Base-by-base conservation (phyloP, 2,329 filamentous ascomycete species). In the Fusarium algeriense region DNA sequence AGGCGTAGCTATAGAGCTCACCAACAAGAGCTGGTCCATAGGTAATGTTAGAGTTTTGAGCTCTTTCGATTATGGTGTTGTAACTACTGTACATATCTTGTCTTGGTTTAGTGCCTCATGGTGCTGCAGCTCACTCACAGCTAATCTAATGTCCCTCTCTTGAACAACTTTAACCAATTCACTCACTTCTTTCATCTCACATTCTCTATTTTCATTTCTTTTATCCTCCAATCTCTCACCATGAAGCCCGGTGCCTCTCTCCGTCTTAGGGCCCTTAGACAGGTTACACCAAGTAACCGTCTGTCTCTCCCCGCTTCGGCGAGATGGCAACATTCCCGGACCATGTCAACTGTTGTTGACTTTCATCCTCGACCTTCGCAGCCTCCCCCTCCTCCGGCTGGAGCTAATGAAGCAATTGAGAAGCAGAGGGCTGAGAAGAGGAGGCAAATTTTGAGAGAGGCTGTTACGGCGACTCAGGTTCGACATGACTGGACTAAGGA, bases 401-500 rank as follows among this genome's bases (percentile, higher is more conserved):
- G 61, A 40, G 48, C 59, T 6, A 65, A 73, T 19, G 74, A 76
- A 45, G 60, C 49, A 49, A 56, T 69, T 37, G 76, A 76, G 54
- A 67, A 73, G 55, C 69, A 76, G 69, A 64, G 73, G 41, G 45
- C 55, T 13, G 75, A 77, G 52, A 70, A 74, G 64, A 78, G 73
- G 30, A 75, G 71, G 53, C 71, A 78, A 55, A 80, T 85, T 26
- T 71, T 87, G 38, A 80, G 76, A 10, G 80, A 82, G 72, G 92
- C 92, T 12, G 84, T 92, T 26, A 84, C 86, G 46, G 90, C 91
- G 26, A 86, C 82, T 3, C 82, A 78, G 9, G 88, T 92, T 15
- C 86, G 93, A 53, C 91, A 90, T 76, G 88, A 91, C 80, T 97
- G 94, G 94, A 93, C 93, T 9, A 89, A 88, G 71, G 90, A 95